A percentile compares a stretch with the other conserved stretches of the same genome.
These are phyloP conservation scores for Priceomyces fermenticarens DNA, from an alignment of 805 yeast genomes.

Conservation along the genomic window DNA sequence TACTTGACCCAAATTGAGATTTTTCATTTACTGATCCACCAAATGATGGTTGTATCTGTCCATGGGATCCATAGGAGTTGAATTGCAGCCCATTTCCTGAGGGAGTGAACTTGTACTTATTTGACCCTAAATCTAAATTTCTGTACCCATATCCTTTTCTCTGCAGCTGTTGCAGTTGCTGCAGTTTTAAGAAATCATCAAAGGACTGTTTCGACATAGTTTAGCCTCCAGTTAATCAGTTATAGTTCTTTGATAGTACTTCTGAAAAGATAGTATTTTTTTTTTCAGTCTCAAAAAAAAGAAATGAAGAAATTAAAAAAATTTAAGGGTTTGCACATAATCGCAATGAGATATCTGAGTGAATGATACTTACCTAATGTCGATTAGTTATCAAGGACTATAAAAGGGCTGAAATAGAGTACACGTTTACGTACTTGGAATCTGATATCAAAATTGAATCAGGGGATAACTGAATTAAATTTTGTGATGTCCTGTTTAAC, in stretches of 20 bases:
- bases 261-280: neutral
- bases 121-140: slow-evolving; percentile 6
- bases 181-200: slow-evolving; percentile 51
- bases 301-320: neutral
- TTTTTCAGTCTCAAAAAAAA: neutral
- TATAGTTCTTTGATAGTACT: neutral
- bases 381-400: neutral
- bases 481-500: neutral
- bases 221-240: neutral
- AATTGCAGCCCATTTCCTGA: neutral
- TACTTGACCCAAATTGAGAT: slow-evolving; percentile 6
- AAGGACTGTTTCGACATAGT: slow-evolving; percentile 38
- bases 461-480: neutral
- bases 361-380: neutral
- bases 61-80: neutral
- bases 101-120: slow-evolving; percentile 6
- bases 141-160: slow-evolving; percentile 26
- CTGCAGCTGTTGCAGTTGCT: slow-evolving; percentile 34
- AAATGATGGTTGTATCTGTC: neutral
- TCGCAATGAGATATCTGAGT: neutral
- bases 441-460: slow-evolving; percentile 2
- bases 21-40: neutral
- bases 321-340: neutral
- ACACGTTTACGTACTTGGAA: neutral
- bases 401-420: neutral